Conservation (phyloP, 2,329 filamentous ascomycete genomes). For the Penicillium psychrosexuale region DNA sequence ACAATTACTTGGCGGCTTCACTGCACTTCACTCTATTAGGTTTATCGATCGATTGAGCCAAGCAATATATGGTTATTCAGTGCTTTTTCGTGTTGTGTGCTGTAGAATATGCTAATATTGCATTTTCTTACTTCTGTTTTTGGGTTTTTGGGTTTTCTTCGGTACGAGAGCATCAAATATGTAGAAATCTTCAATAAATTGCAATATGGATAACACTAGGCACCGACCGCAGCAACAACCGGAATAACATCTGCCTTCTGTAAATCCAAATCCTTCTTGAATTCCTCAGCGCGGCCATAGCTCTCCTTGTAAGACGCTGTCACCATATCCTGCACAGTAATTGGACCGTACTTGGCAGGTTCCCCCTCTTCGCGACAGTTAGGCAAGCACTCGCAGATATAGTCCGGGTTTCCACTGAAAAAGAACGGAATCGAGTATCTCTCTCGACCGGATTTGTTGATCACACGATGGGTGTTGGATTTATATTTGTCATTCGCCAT, state of each 20-base stretch:
- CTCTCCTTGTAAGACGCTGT: slow-evolving; percentile 42
- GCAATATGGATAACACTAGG: slow-evolving; percentile 1
- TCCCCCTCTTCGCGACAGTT: slow-evolving; percentile 40
- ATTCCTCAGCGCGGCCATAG: slow-evolving; percentile 44
- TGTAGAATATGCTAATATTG: not conserved
- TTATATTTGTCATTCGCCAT: slow-evolving; percentile 45
- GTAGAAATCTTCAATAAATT: not conserved
- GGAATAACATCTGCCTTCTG: slow-evolving; percentile 15
- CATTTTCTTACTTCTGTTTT: not conserved
- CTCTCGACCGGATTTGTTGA: slow-evolving; percentile 40
- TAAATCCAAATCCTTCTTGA: slow-evolving; percentile 35
- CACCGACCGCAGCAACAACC: slow-evolving; percentile 14
- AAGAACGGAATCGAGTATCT: slow-evolving; percentile 46
- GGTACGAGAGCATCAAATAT: not conserved
- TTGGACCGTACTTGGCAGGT: slow-evolving; percentile 40
- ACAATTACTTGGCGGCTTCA: not conserved
- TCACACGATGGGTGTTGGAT: slow-evolving; percentile 44
- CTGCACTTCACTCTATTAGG: not conserved
- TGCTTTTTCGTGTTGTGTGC: not conserved
- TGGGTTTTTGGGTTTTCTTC: not conserved
- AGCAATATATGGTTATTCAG: not conserved
- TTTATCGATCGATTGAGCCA: not conserved
- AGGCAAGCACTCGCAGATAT: slow-evolving; percentile 43
- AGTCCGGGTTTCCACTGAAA: slow-evolving; percentile 46
- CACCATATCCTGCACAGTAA: slow-evolving; percentile 45